These are phyloP conservation scores for Bjerkandera adusta DNA, from an alignment of 1,284 basidiomycete genomes.

Conservation along the genomic window DNA sequence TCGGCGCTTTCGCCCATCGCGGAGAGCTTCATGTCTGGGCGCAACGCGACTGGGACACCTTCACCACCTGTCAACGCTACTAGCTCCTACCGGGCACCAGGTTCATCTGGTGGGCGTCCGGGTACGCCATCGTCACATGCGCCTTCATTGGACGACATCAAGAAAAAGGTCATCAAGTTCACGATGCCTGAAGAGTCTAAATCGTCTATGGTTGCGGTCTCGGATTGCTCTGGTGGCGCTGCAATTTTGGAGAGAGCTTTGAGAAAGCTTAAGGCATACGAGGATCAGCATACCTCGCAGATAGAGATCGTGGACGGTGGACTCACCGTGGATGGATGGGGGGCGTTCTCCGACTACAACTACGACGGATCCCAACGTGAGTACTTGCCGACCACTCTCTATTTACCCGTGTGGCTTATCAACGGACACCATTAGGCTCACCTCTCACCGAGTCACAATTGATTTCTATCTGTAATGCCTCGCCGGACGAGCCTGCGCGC, in stretches of 20 bases:
- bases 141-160: slow-evolving; percentile 73
- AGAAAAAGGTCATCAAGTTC: slow-evolving; percentile 84
- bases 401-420: slow-evolving; percentile 5
- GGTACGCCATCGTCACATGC: slow-evolving; percentile 42
- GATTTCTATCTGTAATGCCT: slow-evolving; percentile 81
- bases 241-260: slow-evolving; percentile 86
- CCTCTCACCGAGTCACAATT: slow-evolving; percentile 85
- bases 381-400: slow-evolving; percentile 13
- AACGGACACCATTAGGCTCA: too few relatives aligned
- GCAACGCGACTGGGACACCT: slow-evolving; percentile 41
- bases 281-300: slow-evolving; percentile 40
- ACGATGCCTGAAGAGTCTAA: slow-evolving; percentile 76
- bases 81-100: slow-evolving; percentile 46
- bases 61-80: slow-evolving; percentile 48
- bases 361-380: slow-evolving; percentile 56
- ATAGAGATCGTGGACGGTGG: slow-evolving; percentile 62
- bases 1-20: slow-evolving; percentile 64
- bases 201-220: slow-evolving; percentile 77
- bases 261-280: slow-evolving; percentile 61
- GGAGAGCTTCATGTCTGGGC: slow-evolving; percentile 51
- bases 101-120: slow-evolving; percentile 49
- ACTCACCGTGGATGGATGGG: slow-evolving; percentile 86
- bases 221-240: slow-evolving; percentile 73
- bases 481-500: slow-evolving; percentile 78
- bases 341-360: slow-evolving; percentile 66